phyloP scores from a whole-genome alignment of 164 flowering plant species.

The Chimonanthus salicifolius region DNA sequence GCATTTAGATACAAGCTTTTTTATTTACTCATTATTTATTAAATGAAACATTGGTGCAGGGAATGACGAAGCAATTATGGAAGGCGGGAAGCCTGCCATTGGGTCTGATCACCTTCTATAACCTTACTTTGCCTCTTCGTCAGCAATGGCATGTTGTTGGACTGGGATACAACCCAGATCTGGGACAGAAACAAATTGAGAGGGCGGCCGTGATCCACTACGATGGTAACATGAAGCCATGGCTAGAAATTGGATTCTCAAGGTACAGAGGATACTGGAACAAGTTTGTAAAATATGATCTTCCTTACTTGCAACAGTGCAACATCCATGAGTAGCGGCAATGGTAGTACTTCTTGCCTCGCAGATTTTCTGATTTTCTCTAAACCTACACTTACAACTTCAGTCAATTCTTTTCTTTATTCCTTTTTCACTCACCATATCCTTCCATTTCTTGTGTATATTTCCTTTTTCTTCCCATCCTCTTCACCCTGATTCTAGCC shows the following conservation, averaged over 20 bases:
- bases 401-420: too few species aligned
- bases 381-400: too few species aligned
- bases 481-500: too few species aligned
- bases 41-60: constrained; percentile 39
- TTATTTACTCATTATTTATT: neutral
- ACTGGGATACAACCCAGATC: constrained; percentile 57
- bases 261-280: constrained; percentile 76
- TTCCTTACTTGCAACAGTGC: constrained; percentile 77
- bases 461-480: too few species aligned
- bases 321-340: constrained; percentile 53
- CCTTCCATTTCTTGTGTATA: too few species aligned
- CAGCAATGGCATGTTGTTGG: constrained; percentile 78
- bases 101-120: constrained; percentile 78
- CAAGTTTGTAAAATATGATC: constrained; percentile 46
- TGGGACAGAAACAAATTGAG: constrained; percentile 38
- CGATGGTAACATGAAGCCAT: constrained; percentile 84
- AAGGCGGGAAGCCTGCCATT: constrained; percentile 71
- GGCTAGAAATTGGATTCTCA: constrained; percentile 76
- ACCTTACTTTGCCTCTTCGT: constrained; percentile 52
- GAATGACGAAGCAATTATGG: constrained; percentile 50
- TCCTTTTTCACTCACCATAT: too few species aligned
- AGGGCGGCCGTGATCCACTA: constrained; percentile 81
- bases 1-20: neutral
- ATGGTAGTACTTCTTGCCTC: neutral
- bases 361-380: neutral